Conservation (phyloP, 805 yeast genomes). For the Ogataea corticis region DNA sequence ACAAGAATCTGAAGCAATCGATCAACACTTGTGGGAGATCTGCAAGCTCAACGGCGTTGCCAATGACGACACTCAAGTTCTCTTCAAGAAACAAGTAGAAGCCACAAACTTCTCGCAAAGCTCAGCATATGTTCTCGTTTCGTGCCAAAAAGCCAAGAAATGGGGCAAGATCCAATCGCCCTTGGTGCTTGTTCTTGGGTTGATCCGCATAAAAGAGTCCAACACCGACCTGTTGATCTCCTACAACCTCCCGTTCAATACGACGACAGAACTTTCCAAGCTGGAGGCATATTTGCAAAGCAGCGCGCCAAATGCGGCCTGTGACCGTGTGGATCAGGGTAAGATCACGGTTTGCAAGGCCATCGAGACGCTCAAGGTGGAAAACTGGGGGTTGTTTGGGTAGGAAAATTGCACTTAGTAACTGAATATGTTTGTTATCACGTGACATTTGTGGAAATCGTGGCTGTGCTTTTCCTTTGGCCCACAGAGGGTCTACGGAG, state of each 20-base stretch:
- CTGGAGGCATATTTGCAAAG: conserved; percentile 17
- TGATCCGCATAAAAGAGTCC: conserved; percentile 51
- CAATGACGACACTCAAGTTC: conserved; percentile 6
- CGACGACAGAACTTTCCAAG: conserved; percentile 30
- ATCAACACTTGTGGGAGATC: conserved; percentile 58
- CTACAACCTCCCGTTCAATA: conserved; percentile 55
- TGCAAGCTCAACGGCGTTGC: conserved; percentile 41
- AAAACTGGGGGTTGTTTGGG: conserved; percentile 50
- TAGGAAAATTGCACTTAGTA: conserved; percentile 5
- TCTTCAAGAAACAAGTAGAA: conserved; percentile 6
- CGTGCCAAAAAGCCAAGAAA: conserved; percentile 47
- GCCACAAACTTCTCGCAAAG: conserved; percentile 19
- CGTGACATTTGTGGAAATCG: neutral
- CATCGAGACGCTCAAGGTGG: conserved; percentile 36
- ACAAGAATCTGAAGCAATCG: conserved; percentile 43
- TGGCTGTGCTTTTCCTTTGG: conserved; percentile 4
- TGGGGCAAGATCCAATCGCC: conserved; percentile 46
- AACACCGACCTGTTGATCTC: conserved; percentile 64
- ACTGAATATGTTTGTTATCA: neutral
- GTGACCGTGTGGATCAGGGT: conserved; percentile 31
- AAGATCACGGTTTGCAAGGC: conserved; percentile 26
- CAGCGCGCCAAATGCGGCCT: conserved; percentile 22
- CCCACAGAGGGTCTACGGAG: conserved; percentile 3
- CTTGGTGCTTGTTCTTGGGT: conserved; percentile 54
- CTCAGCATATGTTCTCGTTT: conserved; percentile 35